Evolutionary conservation across 352 stramenopile genomes (phyloP).

Genomic region (Globisporangium yorkense): DNA sequence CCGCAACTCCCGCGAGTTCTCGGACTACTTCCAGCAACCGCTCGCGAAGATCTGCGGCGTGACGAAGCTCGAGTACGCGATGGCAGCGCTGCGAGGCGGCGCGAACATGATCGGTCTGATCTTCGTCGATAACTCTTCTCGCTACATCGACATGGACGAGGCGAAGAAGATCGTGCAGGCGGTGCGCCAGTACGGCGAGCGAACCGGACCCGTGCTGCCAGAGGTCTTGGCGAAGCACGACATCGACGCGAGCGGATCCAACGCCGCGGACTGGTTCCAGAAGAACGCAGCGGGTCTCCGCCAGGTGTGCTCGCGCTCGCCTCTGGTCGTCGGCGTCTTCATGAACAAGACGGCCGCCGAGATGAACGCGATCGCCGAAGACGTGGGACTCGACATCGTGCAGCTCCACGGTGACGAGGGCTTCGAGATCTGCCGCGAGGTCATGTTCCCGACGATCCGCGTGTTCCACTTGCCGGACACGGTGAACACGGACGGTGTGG

Average conservation of each 20-base stretch:
- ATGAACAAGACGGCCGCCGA: constrained; percentile 92
- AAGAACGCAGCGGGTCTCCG: constrained; percentile 58
- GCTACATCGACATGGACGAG: constrained; percentile 75
- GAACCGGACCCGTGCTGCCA: constrained; percentile 53
- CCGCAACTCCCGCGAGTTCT: constrained; percentile 24
- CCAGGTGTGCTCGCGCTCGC: constrained; percentile 60
- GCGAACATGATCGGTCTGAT: constrained; percentile 98
- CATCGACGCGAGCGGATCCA: constrained; percentile 15
- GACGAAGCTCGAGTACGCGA: constrained; percentile 90
- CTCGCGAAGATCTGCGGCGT: constrained; percentile 95
- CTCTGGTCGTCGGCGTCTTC: constrained; percentile 95
- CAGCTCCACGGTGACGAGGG: constrained; percentile 97
- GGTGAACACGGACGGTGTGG: constrained; percentile 59
- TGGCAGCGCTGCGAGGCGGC: constrained; percentile 86
- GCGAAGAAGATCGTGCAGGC: constrained; percentile 89
- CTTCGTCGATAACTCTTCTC: constrained; percentile 91
- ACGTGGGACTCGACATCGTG: constrained; percentile 94
- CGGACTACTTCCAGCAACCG: constrained; percentile 26
- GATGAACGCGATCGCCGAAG: constrained; percentile 85
- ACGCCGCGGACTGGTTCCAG: constrained; percentile 75
- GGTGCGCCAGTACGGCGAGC: constrained; percentile 94
- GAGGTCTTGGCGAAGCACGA: constrained; percentile 28
- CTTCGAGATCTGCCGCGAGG: constrained; percentile 79
- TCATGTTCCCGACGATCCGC: constrained; percentile 88
- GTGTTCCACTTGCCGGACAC: constrained; percentile 92